A percentile compares a stretch with the other conserved stretches of the same genome.
Conservation (phyloP, 192 early-diverging fungal species). For the Jimgerdemannia flammicorona region DNA sequence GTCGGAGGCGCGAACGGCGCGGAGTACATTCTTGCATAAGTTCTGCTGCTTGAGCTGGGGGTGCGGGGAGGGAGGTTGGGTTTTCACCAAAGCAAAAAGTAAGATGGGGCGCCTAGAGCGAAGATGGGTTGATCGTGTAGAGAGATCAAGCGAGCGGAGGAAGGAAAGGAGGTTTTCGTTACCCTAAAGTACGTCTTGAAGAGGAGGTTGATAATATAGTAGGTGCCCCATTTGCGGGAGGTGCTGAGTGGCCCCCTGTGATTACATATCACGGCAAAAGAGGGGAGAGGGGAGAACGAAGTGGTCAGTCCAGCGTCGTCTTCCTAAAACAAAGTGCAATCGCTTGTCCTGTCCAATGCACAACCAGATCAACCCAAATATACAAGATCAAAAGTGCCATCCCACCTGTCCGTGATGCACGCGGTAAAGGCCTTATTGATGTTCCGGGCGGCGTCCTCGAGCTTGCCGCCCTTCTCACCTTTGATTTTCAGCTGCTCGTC, state of each 20-base stretch:
- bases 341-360: neutral
- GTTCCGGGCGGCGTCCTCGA: conserved; percentile 82
- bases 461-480: conserved; percentile 45
- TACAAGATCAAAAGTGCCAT: neutral
- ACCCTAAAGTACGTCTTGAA: conserved; percentile 88
- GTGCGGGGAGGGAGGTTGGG: neutral
- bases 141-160: too few species aligned
- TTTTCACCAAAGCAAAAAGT: conserved; percentile 5
- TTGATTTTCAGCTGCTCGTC: conserved; percentile 38
- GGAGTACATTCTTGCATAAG: conserved; percentile 78
- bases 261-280: too few species aligned
- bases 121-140: too few species aligned
- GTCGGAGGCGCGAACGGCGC: conserved; percentile 66
- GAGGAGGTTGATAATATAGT: conserved; percentile 79
- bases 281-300: neutral
- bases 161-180: neutral
- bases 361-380: too few species aligned
- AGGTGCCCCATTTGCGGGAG: conserved; percentile 94
- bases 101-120: too few species aligned
- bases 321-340: conserved; percentile 2
- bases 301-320: neutral
- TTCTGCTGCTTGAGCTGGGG: conserved; percentile 68
- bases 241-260: conserved; percentile 2
- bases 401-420: conserved; percentile 85
- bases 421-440: conserved; percentile 87